Evolutionary conservation across 2,329 filamentous ascomycete genomes (phyloP), one percentile per base, ranked within the genome.

Genomic region (Plectosphaerella sp.): DNA sequence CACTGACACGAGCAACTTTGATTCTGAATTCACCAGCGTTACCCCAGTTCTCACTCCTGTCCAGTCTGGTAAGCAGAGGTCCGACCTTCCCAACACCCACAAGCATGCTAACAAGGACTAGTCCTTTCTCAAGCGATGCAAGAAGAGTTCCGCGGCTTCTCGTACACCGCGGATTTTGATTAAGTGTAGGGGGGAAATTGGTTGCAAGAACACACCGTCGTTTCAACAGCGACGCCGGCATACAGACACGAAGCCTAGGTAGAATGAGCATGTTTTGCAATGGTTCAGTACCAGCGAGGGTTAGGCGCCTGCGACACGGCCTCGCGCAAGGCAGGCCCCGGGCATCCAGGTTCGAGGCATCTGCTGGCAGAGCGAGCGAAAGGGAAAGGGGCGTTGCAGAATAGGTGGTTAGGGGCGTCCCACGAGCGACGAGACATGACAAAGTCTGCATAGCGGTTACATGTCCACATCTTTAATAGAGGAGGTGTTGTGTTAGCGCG

Each of bases 1-100:
- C 9, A 97, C 94, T 43, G 94, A 99, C 74, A 99, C 94, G n/a
- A 97, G 92, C 79, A 99, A 99, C 75, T 99, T 99, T 70, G 94
- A 99, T 68, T 91, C 89, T 46, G 94, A 99, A 69, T 99, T 99
- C 68, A 99, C 94, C 1, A 97, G 93, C 66, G 94, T 99, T 51
- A 99, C 94, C 42, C 94, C 94, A 1, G 94, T 99, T 53, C 80
- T 99, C 60, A 99, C 94, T 28, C 94, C 94, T 49, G 94, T 99
- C 51, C 92, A 97, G 73, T 96, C 91, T 72, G 91, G 92, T 95
- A 88, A 76, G 88, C 78, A 53, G 49, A 33, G 28, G 4, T 7
- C 28, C 11, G 28, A 8, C 3, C 14, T 8, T 36, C 46, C 45
- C 46, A 45, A 49, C 20, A 15, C 7, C 22, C 20, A 16, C 8